phyloP scores from a whole-genome alignment of 1,284 basidiomycete species.

The Puccinia novopanici region DNA sequence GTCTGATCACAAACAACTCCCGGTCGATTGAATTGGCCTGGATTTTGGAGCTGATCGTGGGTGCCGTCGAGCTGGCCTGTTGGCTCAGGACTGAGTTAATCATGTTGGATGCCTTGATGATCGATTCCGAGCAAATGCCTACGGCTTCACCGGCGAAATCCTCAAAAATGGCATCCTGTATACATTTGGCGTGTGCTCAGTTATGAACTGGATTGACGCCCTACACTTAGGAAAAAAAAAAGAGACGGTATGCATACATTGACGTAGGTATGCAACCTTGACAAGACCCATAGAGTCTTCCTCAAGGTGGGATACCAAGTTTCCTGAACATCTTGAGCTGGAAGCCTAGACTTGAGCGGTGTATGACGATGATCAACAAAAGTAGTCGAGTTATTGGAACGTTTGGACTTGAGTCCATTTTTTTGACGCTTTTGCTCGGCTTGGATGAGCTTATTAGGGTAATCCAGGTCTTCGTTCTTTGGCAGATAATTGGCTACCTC shows the following conservation, averaged over 20 bases:
- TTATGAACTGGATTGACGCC: neutral
- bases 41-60: conserved; percentile 53
- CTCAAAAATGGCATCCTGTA: conserved; percentile 81
- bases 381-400: neutral
- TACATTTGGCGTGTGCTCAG: neutral
- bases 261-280: conserved; percentile 82
- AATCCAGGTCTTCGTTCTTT: conserved; percentile 75
- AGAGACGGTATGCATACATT: conserved; percentile 66
- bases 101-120: conserved; percentile 70
- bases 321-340: conserved; percentile 72
- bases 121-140: conserved; percentile 74
- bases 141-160: conserved; percentile 91
- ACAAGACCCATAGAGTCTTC: conserved; percentile 82
- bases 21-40: conserved; percentile 65
- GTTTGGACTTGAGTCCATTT: conserved; percentile 55
- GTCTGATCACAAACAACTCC: conserved; percentile 79
- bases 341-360: conserved; percentile 68
- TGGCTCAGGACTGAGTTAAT: conserved; percentile 61
- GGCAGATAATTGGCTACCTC: conserved; percentile 81
- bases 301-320: conserved; percentile 85
- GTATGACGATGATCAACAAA: conserved; percentile 49
- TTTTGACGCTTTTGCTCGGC: conserved; percentile 59
- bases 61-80: conserved; percentile 57
- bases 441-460: conserved; percentile 72
- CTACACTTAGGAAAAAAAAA: neutral